phyloP scores from a whole-genome alignment of 1,284 basidiomycete species.

The Cutaneotrichosporon cavernicola region DNA sequence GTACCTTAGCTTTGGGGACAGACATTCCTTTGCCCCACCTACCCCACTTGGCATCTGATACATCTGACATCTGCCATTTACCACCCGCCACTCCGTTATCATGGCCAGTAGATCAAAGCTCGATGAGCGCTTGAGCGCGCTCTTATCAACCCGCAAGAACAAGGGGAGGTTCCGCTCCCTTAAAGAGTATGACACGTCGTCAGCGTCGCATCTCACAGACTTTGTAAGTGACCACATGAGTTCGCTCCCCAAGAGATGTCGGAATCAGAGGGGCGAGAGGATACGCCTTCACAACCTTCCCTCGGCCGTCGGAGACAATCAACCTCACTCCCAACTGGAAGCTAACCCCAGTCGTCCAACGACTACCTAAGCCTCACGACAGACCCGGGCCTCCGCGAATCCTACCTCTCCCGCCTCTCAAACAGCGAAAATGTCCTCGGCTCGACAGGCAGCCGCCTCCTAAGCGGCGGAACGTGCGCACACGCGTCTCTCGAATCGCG shows the following conservation, averaged over 20 bases:
- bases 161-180: slow-evolving; percentile 42
- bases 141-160: slow-evolving; percentile 34
- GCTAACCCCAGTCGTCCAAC: slow-evolving; percentile 57
- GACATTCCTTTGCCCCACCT: not conserved
- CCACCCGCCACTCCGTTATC: not conserved
- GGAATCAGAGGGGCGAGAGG: no score
- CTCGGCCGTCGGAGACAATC: not conserved
- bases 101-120: slow-evolving; percentile 17
- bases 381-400: slow-evolving; percentile 60
- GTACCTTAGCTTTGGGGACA: not conserved
- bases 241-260: no score
- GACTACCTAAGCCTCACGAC: slow-evolving; percentile 86
- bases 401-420: slow-evolving; percentile 62
- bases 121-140: slow-evolving; percentile 29
- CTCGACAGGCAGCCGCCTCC: slow-evolving; percentile 82
- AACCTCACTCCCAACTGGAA: not conserved
- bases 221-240: slow-evolving; percentile 37
- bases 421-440: slow-evolving; percentile 68
- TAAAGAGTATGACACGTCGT: slow-evolving; percentile 39
- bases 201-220: slow-evolving; percentile 32
- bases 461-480: slow-evolving; percentile 71
- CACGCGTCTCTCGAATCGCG: slow-evolving; percentile 70
- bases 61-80: not conserved
- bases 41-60: not conserved
- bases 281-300: not conserved